Conservation (phyloP, 148 eudicot species). For the Nyssa sinensis region DNA sequence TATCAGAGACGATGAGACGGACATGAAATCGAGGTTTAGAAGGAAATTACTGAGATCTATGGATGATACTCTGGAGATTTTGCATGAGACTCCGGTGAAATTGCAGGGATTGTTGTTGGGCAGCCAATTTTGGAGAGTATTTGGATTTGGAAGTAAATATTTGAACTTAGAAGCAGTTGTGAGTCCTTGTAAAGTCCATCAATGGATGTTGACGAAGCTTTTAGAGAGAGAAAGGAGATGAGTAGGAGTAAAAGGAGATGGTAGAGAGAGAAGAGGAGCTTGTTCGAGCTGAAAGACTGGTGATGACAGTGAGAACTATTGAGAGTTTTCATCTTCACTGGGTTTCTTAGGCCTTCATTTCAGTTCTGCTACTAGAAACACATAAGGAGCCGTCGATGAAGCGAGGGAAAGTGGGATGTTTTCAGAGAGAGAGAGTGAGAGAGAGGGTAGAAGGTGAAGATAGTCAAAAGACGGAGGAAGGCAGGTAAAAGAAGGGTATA, state of each 20-base stretch:
- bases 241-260: neutral
- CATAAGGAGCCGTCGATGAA: neutral
- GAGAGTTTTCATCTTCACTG: constrained; percentile 22
- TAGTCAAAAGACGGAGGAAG: constrained; percentile 43
- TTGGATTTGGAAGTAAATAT: constrained; percentile 46
- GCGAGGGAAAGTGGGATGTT: neutral
- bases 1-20: constrained; percentile 39
- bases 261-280: neutral
- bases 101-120: constrained; percentile 45
- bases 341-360: constrained; percentile 15
- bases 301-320: constrained; percentile 7
- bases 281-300: neutral
- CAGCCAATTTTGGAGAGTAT: constrained; percentile 52
- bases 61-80: constrained; percentile 42
- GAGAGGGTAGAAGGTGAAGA: constrained; percentile 22
- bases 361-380: constrained; percentile 26
- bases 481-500: constrained; percentile 35
- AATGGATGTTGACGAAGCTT: constrained; percentile 18
- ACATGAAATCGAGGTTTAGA: constrained; percentile 40
- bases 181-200: constrained; percentile 26
- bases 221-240: constrained; percentile 9
- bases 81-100: constrained; percentile 69
- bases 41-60: constrained; percentile 42
- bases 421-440: neutral
- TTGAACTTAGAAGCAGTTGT: constrained; percentile 67